Conservation (phyloP, 306 rosid genomes). For the Cucumis melo region DNA sequence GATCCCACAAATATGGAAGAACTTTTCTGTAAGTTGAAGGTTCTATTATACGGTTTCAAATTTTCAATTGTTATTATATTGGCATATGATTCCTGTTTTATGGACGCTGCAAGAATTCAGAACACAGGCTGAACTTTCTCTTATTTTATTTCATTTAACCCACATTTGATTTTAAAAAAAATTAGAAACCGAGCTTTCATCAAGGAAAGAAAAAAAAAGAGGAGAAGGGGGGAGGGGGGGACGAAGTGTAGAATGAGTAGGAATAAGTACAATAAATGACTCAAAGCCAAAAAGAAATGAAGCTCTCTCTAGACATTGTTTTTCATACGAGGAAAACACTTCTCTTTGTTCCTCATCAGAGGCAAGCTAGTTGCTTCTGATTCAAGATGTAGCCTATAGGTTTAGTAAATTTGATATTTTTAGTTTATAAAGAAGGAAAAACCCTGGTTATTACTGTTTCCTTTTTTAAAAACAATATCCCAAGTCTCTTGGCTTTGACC, state of each 20-base stretch:
- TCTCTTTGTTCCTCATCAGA: background rate
- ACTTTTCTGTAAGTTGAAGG: constrained; percentile 68
- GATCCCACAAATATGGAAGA: constrained; percentile 92
- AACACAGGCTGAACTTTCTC: background rate
- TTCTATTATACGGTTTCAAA: background rate
- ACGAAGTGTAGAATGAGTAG: background rate
- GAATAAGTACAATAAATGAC: background rate
- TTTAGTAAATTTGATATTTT: no score
- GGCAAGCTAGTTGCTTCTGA: background rate
- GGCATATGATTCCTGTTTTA: background rate
- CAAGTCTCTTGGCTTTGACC: no score
- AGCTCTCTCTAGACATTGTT: background rate
- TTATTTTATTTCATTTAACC: background rate
- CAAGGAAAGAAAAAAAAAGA: background rate
- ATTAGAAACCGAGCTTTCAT: background rate
- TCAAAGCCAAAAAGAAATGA: background rate
- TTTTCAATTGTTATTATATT: background rate
- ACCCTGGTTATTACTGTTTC: no score
- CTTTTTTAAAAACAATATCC: no score
- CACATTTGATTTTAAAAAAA: background rate
- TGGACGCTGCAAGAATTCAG: background rate
- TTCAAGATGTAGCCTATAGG: background rate
- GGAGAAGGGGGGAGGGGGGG: background rate
- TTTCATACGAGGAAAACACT: background rate
- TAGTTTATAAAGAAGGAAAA: no score